phyloP scores from a whole-genome alignment of 2,329 filamentous ascomycete genomes.

The Cadophora sp. region DNA sequence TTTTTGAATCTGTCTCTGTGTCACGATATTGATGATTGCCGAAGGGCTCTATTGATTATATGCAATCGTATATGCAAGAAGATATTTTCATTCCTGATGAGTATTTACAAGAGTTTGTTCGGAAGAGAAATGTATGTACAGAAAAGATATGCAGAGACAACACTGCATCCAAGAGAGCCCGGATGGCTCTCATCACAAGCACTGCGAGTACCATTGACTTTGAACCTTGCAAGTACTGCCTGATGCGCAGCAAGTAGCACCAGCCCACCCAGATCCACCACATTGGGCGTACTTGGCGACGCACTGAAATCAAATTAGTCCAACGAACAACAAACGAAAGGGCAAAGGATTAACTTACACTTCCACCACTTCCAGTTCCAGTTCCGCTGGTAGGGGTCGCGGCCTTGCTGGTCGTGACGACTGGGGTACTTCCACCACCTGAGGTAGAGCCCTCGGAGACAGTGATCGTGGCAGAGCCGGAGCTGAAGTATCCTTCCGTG shows the following conservation, averaged over 20 bases:
- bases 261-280: background rate
- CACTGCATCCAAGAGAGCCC: too few relatives aligned
- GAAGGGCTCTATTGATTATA: too few relatives aligned
- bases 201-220: background rate
- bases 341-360: background rate
- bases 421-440: background rate
- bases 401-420: conserved; percentile 6
- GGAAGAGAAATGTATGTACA: too few relatives aligned
- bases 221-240: background rate
- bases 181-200: background rate
- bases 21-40: too few relatives aligned
- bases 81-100: too few relatives aligned
- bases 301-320: background rate
- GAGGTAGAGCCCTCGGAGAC: conserved; percentile 5
- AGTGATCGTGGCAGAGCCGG: conserved; percentile 11
- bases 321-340: too few relatives aligned
- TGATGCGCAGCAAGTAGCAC: background rate
- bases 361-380: background rate
- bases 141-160: too few relatives aligned
- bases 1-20: too few relatives aligned
- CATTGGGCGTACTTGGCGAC: conserved; percentile 2
- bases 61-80: too few relatives aligned
- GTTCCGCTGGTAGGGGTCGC: conserved; percentile 2
- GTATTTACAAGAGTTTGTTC: too few relatives aligned
- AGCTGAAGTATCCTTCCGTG: conserved; percentile 18